Conservation (phyloP, 805 yeast species). For the Nematodospora valgi region DNA sequence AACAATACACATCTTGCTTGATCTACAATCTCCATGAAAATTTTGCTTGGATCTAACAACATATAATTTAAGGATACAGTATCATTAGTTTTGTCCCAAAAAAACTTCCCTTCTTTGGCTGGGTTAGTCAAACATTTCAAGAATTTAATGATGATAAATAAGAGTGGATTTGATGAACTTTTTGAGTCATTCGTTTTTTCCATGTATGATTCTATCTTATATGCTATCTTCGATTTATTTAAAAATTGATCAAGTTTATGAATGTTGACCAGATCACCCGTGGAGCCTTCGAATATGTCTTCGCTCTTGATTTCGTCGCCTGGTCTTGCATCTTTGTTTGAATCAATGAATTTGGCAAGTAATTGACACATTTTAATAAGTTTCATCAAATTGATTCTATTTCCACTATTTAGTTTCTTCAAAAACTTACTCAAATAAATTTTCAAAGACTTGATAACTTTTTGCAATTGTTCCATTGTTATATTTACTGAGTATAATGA, state of each 20-base stretch:
- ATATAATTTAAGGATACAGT: constrained; percentile 55
- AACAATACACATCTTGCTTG: constrained; percentile 67
- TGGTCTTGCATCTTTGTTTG: constrained; percentile 26
- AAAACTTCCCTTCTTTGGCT: constrained; percentile 73
- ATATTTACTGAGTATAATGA: constrained; percentile 64
- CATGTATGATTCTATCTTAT: constrained; percentile 73
- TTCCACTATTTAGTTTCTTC: constrained; percentile 64
- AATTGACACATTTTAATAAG: constrained; percentile 53
- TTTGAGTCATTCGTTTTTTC: constrained; percentile 19
- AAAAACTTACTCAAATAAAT: constrained; percentile 58
- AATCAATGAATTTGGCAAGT: constrained; percentile 46
- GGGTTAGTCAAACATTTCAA: constrained; percentile 68
- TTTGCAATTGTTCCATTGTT: constrained; percentile 44
- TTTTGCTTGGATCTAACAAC: constrained; percentile 73
- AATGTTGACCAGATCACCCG: constrained; percentile 71
- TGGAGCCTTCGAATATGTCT: constrained; percentile 54
- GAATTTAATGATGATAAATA: constrained; percentile 66
- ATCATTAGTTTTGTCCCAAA: constrained; percentile 47
- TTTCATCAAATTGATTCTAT: constrained; percentile 66
- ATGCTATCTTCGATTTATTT: constrained; percentile 69
- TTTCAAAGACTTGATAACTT: constrained; percentile 47
- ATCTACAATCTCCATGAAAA: constrained; percentile 63
- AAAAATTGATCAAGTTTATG: constrained; percentile 65
- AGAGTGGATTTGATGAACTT: constrained; percentile 45
- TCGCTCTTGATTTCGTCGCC: constrained; percentile 53